Base-by-base conservation (phyloP, 306 rosid genomes). In the Prunus padus region DNA sequence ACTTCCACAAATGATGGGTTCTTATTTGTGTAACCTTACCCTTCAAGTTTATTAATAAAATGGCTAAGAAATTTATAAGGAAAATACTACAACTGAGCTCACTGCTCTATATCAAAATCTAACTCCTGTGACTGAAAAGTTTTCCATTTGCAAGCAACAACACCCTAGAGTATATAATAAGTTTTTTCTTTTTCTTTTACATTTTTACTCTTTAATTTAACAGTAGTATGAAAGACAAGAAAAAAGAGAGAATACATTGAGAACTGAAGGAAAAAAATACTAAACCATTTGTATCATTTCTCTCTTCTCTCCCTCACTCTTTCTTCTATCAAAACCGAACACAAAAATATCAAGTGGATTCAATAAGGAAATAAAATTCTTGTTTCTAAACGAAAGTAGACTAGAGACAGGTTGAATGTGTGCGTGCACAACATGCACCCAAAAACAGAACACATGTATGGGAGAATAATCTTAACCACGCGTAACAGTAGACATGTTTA, bases 41-140 rank as follows among this genome's bases (percentile, higher is more conserved):
- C 11, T 63, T 65, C 3, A 52, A 7, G 26, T 67, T 28, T 49
- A 19, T 78, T 56, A 79, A 83, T 79, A 83, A 79, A 73, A 66
- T 70, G 49, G 25, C 40, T 12, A 22, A 19, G 55, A 56, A 8
- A 40, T 23, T 79, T 44, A 44, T 12, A 15, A 46, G 22, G 49
- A 77, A 42, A 20, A 37, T 8, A 6, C 42, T 6, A 46, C 37
- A 6, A 37, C 42, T 1, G 42, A 6, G 9, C 9, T 8, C 42
- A 37, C 42, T 6, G 7, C 42, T 37, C 42, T 37, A 37, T 6
- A 37, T 6, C 42, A 37, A 37, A 37, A 37, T 37, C 42, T 37
- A 6, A 37, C 42, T 37, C 42, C 8, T 6, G 42, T 46, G 50
- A 46, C 15, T 46, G 8, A 6, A 37, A 37, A 37, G 42, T 8